Base-by-base conservation (phyloP, 352 stramenopile genomes). In the Phytophthora sansomeana region DNA sequence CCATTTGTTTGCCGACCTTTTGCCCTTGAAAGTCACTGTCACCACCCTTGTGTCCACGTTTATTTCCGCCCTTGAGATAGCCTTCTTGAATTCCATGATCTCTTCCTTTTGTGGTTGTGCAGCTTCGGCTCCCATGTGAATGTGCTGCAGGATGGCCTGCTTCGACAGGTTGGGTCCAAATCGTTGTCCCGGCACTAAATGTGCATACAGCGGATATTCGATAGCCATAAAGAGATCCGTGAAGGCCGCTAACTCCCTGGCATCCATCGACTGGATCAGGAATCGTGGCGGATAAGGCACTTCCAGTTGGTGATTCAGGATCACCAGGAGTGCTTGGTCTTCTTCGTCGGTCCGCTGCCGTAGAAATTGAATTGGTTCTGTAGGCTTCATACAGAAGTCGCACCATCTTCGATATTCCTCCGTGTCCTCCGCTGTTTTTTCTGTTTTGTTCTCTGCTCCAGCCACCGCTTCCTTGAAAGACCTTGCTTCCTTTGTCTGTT, bases 171-270 rank as follows among this genome's bases (percentile, higher is more conserved):
- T 42, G 5, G 6, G 8, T 1, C 5, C 1, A 10, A 60, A 60
- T 0, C 33, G 8, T 7, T 67, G 59, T 0, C 50, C 50, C 7
- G 42, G 32, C 6, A 13, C 17, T 11, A 67, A 9, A 35, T 67
- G 59, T 4, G 43, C 59, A 32, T 67, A 61, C 4, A 61, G 0
- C 11, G 59, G 59, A 13, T 59, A 60, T 28, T 67, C 39, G 8
- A 59, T 43, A 1, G 32, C 21, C 9, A 57, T 13, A 4, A 57
- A 67, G 1, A 61, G 43, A 28, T 67, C 51, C 11, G 41, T 43
- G 19, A 62, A 67, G 1, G 4, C 2, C 0, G 59, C 51, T 1
- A 61, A 6, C 9, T 67, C 42, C 2, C 26, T 6, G 0, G 26
- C 21, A 3, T 11, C 17, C 59, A 67, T 67, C 4, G 50, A 57